Conservation (phyloP, 2,329 filamentous ascomycete genomes). For the Apiospora kogelbergensis region DNA sequence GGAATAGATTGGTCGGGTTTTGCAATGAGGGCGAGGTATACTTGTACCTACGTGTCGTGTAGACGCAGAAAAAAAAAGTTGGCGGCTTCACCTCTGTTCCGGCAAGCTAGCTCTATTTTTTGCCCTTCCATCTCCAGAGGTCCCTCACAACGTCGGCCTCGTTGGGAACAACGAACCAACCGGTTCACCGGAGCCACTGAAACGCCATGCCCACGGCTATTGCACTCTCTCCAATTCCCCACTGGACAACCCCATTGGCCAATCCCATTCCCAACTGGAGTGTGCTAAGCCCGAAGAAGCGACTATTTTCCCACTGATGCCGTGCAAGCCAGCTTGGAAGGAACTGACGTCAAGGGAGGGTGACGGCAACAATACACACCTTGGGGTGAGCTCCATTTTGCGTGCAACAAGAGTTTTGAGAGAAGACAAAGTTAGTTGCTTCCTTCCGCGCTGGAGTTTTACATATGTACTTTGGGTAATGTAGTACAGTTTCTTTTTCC, state of each 20-base stretch:
- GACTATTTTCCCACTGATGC: neutral
- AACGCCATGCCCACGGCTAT: conserved; percentile 3
- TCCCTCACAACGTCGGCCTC: conserved; percentile 2
- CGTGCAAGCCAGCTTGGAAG: neutral
- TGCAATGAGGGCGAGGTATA: neutral
- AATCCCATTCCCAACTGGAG: neutral
- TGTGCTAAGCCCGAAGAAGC: neutral
- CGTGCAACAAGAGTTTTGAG: neutral
- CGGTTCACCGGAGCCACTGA: conserved; percentile 3
- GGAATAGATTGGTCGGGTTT: conserved; percentile 8
- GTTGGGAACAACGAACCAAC: conserved; percentile 1
- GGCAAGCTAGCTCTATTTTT: neutral
- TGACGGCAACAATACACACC: neutral
- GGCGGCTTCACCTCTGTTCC: neutral
- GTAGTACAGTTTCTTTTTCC: neutral
- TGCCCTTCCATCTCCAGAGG: neutral
- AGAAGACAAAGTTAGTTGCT: neutral
- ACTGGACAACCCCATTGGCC: neutral
- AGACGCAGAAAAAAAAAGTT: conserved; percentile 1
- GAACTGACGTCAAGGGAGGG: conserved; percentile 1
- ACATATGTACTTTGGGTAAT: neutral
- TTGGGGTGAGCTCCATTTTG: neutral
- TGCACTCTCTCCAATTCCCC: neutral
- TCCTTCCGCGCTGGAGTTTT: neutral
- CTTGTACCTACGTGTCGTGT: conserved; percentile 5